Conservation (phyloP, 2,329 filamentous ascomycete genomes). For the Lasiodiplodia citricola region DNA sequence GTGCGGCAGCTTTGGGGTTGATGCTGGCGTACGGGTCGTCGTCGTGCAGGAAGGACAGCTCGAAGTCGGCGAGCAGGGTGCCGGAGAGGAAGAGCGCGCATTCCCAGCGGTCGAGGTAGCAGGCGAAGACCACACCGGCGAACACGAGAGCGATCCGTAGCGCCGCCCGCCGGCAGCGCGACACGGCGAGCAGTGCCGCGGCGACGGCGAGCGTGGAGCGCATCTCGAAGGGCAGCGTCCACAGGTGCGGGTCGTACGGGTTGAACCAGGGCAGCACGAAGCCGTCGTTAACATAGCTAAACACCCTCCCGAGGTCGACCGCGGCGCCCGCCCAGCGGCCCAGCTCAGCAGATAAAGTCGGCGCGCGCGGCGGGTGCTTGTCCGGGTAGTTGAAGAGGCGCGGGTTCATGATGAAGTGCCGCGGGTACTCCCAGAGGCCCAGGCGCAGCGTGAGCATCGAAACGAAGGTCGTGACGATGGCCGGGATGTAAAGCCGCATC, state of each 20-base stretch:
- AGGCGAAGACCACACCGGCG: conserved; percentile 60
- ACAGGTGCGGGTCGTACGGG: conserved; percentile 43
- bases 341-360: background rate
- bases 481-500: conserved; percentile 39
- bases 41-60: background rate
- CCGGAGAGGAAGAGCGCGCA: conserved; percentile 16
- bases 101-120: conserved; percentile 30
- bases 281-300: conserved; percentile 19
- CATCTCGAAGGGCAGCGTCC: conserved; percentile 54
- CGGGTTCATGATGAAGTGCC: background rate
- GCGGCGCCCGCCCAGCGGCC: background rate
- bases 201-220: conserved; percentile 53
- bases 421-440: conserved; percentile 17
- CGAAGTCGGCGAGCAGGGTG: conserved; percentile 15
- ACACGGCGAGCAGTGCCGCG: conserved; percentile 43
- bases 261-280: conserved; percentile 23
- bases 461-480: conserved; percentile 37
- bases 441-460: conserved; percentile 31
- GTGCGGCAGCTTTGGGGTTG: background rate
- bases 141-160: conserved; percentile 59
- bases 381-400: conserved; percentile 18
- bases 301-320: background rate
- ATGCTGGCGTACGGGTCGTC: background rate
- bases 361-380: conserved; percentile 2
- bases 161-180: background rate